Base-by-base conservation (phyloP, 2,329 filamentous ascomycete genomes). In the Cordyceps militaris region DNA sequence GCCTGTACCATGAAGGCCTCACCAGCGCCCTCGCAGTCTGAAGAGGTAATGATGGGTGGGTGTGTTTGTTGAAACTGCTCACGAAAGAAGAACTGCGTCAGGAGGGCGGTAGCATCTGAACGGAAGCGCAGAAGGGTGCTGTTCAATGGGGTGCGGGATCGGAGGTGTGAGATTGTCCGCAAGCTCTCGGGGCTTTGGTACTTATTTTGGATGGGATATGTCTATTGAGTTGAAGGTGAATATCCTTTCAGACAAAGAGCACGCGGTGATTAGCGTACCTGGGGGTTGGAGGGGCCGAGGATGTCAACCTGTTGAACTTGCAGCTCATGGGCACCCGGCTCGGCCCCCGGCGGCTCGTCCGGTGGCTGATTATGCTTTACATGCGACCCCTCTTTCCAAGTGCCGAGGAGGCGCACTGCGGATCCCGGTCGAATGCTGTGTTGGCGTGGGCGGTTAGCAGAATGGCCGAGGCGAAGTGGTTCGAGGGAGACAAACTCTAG, bases 1-100 rank as follows among this genome's bases (percentile, higher is more conserved):
- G 82, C 77, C 21, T 77, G 69, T 38, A 97, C 76, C 10, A 84
- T 84, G 67, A 99, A 99, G 19, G 95, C 93, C 69, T 97, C 92
- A 0, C 94, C 94, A 2, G 92, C 94, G 4, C 94, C 94, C 75
- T 99, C 94, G 67, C 94, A 99, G 67, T 99, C 94, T 0, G 93
- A 96, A 0, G 93, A 97, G 1, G 94, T 97, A 66, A 99, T 89
- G 66, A 97, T 86, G 4, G 94, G 94, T 4, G 94, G 90, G 64
- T 97, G 93, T 8, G 89, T 90, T 73, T 97, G 88, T 59, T 89
- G 80, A 66, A 89, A 93, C 57, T 84, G 79, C 59, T 84, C 80
- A 26, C 77, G 73, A 48, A 81, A 79, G 73, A 97, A 97, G 73
- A 91, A 93, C 48, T 80, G 81, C 55, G 84, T 89, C 44, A 96